Evolutionary conservation across 129 eudicot species (phyloP), one percentile per base, ranked within the genome.

Genomic region (Heracleum sosnowskyi): DNA sequence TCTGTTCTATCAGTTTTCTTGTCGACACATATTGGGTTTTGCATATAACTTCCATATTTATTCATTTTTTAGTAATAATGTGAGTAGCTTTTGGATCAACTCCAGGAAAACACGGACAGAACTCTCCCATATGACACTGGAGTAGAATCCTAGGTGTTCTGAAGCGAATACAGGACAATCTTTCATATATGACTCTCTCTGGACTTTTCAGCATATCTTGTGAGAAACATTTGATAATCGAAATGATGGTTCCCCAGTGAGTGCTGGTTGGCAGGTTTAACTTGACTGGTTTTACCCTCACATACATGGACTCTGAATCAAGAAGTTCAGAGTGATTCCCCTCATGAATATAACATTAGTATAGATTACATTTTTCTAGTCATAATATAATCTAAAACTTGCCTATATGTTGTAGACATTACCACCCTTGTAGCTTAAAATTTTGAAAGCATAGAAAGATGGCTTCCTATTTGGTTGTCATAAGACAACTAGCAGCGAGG

Each of bases 131-230:
- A 24, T 36, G 33, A 37, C 28, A 24, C 79, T 49, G 47, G 49
- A 55, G 34, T 55, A 22, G 46, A 5, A 55, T 55, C 35, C 35
- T 31, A 55, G 69, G 42, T 41, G 39, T 78, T 28, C 22, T 40
- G 74, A 22, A 4, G 46, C 44, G 11, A 44, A 42, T 12, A 31
- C 34, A 66, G 11, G 31, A 26, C 20, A 28, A 64, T 44, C 41
- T 42, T n/a, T 78, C 70, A 34, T 34, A 42, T 68, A 13, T 78
- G 81, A 46, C 75, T 42, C 66, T n/a, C 31, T 57, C 15, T 22
- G 45, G 60, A 78, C 31, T 16, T 62, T 78, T 78, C 60, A 1
- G 63, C 46, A 35, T 12, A 11, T 9, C 33, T 28, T 44, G 39
- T n/a, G 18, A 73, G 41, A 29, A 73, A 44, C 71, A 42, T 42